phyloP scores from a whole-genome alignment of 2,329 filamentous ascomycete genomes.

The Colletotrichum sp. region DNA sequence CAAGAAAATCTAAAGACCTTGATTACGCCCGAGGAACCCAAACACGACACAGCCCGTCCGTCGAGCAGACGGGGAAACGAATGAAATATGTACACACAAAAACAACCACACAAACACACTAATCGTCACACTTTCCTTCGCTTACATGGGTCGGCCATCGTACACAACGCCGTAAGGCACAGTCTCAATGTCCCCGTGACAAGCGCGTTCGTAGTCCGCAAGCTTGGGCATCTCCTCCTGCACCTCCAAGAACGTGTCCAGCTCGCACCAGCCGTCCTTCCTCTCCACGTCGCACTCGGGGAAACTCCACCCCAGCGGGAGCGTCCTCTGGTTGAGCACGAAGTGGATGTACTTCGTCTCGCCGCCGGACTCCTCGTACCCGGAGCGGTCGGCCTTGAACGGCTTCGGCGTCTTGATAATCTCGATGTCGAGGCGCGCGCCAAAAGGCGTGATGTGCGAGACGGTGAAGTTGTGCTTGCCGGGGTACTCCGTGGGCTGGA shows the following conservation, averaged over 20 bases:
- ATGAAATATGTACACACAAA: not conserved
- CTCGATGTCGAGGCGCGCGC: constrained; percentile 75
- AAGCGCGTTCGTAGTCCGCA: constrained; percentile 69
- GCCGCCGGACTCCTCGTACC: constrained; percentile 53
- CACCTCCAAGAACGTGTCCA: constrained; percentile 69
- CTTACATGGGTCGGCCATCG: constrained; percentile 38
- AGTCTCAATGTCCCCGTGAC: constrained; percentile 58
- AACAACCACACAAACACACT: not conserved
- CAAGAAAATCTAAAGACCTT: not conserved
- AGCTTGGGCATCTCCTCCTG: constrained; percentile 63
- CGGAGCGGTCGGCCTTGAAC: constrained; percentile 58
- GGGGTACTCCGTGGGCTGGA: constrained; percentile 61
- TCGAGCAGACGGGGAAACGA: not conserved
- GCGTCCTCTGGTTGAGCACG: constrained; percentile 74
- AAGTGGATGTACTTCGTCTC: constrained; percentile 77
- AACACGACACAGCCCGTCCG: not conserved
- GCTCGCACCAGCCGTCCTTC: constrained; percentile 79
- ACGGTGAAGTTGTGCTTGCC: constrained; percentile 68
- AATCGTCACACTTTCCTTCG: not conserved
- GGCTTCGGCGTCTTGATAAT: constrained; percentile 72
- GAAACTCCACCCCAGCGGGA: constrained; percentile 72
- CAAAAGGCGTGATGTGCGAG: constrained; percentile 74
- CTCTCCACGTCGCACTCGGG: constrained; percentile 64
- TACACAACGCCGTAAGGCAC: constrained; percentile 43
- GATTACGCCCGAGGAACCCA: not conserved